Conservation (phyloP, 768 basidiomycete species). For the Rhodotorula toruloides region DNA sequence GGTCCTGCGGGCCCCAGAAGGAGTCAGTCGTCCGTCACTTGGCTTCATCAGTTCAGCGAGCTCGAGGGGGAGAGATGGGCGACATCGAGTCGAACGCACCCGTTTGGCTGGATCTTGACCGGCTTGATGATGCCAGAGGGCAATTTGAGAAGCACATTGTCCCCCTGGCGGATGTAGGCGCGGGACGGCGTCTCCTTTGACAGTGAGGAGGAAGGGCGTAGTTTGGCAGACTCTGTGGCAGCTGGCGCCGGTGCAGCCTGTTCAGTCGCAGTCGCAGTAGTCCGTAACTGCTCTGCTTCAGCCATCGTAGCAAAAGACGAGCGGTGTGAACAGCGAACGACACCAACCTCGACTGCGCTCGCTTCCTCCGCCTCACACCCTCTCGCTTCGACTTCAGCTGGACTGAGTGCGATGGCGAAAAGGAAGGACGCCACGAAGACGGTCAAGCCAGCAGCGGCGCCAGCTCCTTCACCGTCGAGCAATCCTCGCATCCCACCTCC, state of each 20-base stretch:
- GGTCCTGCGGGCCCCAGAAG: conserved; percentile 51
- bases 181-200: no score
- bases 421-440: background rate
- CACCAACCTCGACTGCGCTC: no score
- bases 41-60: no score
- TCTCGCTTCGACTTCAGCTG: no score
- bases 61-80: conserved; percentile 2
- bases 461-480: background rate
- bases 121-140: conserved; percentile 75
- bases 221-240: background rate
- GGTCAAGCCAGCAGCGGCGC: background rate
- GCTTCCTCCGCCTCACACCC: no score
- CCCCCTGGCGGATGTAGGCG: conserved; percentile 56
- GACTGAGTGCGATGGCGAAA: background rate
- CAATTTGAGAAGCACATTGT: conserved; percentile 71
- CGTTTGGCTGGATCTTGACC: conserved; percentile 64
- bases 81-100: conserved; percentile 62
- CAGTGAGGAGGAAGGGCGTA: background rate
- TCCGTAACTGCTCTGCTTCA: no score
- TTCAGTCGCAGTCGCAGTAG: background rate
- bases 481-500: background rate
- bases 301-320: no score
- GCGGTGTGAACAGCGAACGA: no score
- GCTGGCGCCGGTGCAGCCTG: background rate
- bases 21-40: background rate